Evolutionary conservation across 768 basidiomycete genomes (phyloP), one percentile per base, ranked within the genome.

Genomic region (Phlegmacium glaucopus): DNA sequence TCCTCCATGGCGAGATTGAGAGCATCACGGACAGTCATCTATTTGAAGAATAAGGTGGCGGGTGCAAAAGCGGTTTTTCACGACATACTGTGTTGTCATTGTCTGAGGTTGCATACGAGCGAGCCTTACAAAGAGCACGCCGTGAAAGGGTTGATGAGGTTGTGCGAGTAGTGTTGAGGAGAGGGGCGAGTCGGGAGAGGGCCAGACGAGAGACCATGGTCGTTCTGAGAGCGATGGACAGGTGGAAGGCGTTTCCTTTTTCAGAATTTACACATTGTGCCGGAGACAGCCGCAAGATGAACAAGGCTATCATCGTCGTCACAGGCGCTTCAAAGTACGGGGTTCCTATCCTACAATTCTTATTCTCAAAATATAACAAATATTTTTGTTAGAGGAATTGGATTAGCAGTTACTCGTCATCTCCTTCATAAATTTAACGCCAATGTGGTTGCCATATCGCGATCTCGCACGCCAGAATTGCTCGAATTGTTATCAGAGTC

Each of bases 21-120:
- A 37, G 96, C 96, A 47, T 99, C 96, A 63, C 96, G 91, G 52
- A 96, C 95, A 46, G 94, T 98, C 94, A 95, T 92, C 92, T 94
- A 39, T 39, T 26, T 36, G 15, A 17, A 11, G 35, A 15, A 27
- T 42, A 46, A 42, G 44, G 17, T 37, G 18, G 40, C 22, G 38
- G 50, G 55, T 47, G 35, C 27, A 42, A 50, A 53, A 50, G 40
- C 49, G 39, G 36, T 39, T 58, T 54, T 52, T 56, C 43, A 48
- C 50, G 52, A 67, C 71, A 29, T 51, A 75, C 74, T 37, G 66
- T 63, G 60, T 72, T 69, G 48, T 73, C 77, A 53, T 56, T 75
- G 38, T 65, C 63, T 56, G 77, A 74, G 10, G 87, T 76, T 36
- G 88, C 87, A 72, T 87, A 87, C 22, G 72, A 63, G 51, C 87